Evolutionary conservation across 148 eudicot genomes (phyloP).

Genomic region (Cornus controversa): DNA sequence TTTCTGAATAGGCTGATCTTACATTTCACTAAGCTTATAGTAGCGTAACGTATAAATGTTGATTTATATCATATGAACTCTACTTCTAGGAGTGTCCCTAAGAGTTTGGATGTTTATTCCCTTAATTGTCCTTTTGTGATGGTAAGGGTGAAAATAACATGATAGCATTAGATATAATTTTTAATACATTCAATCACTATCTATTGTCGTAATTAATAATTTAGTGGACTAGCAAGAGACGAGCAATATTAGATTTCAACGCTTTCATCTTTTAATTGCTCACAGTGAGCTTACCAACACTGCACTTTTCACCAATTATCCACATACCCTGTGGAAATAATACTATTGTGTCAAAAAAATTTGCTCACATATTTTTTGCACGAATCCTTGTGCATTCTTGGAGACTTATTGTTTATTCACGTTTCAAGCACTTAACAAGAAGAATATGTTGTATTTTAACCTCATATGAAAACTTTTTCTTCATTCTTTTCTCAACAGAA

Average conservation of each 20-base stretch:
- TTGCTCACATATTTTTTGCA: not conserved
- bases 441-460: not conserved
- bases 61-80: not conserved
- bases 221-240: not conserved
- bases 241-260: not conserved
- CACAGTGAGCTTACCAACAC: not conserved
- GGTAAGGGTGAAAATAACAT: too few relatives aligned
- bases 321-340: not conserved
- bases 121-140: not conserved
- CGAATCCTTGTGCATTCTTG: not conserved
- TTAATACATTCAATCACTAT: not conserved
- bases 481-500: conserved; percentile 25
- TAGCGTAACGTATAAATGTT: not conserved
- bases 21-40: not conserved
- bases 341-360: not conserved
- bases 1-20: not conserved
- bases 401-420: not conserved
- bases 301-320: too few relatives aligned
- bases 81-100: not conserved
- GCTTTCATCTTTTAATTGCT: not conserved
- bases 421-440: not conserved
- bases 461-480: conserved; percentile 11
- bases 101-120: not conserved
- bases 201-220: not conserved
- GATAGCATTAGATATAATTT: not conserved